Percentiles rank a stretch among this genome's conserved stretches.
Conservation (phyloP, 768 basidiomycete genomes). For the Lactifluus hygrophoroides region DNA sequence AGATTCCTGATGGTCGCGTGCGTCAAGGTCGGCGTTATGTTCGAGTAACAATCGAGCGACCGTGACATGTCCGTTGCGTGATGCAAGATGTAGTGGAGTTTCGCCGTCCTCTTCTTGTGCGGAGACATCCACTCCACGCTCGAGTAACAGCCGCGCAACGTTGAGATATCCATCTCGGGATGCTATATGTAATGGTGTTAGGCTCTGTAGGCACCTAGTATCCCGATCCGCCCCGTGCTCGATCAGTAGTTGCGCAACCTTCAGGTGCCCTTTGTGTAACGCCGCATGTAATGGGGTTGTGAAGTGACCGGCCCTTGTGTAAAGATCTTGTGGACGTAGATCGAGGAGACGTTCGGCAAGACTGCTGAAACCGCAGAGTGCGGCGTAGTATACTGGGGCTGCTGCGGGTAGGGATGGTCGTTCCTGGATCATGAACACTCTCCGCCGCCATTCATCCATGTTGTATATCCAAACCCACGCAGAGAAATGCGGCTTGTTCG, state of each 20-base stretch:
- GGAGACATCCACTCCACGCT: background rate
- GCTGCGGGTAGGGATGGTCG: background rate
- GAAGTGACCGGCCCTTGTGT: background rate
- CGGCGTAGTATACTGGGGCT: background rate
- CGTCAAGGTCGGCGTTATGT: background rate
- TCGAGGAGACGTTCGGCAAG: background rate
- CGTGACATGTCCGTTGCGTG: constrained; percentile 16
- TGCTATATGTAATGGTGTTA: background rate
- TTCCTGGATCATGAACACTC: background rate
- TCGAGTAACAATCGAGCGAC: background rate
- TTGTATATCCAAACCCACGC: background rate
- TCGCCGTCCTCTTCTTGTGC: constrained; percentile 20
- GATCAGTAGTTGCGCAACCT: background rate
- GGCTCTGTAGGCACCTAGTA: background rate
- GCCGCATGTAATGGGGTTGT: background rate
- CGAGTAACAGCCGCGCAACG: background rate
- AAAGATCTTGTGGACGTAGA: background rate
- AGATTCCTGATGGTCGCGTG: background rate
- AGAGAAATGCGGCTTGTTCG: background rate
- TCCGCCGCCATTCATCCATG: background rate
- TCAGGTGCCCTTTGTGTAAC: background rate
- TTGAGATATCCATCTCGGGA: background rate
- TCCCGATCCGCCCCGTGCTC: background rate
- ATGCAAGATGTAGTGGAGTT: constrained; percentile 24
- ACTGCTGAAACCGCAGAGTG: background rate